Conservation (phyloP, 2,329 filamentous ascomycete genomes). For the Claviceps purpurea region DNA sequence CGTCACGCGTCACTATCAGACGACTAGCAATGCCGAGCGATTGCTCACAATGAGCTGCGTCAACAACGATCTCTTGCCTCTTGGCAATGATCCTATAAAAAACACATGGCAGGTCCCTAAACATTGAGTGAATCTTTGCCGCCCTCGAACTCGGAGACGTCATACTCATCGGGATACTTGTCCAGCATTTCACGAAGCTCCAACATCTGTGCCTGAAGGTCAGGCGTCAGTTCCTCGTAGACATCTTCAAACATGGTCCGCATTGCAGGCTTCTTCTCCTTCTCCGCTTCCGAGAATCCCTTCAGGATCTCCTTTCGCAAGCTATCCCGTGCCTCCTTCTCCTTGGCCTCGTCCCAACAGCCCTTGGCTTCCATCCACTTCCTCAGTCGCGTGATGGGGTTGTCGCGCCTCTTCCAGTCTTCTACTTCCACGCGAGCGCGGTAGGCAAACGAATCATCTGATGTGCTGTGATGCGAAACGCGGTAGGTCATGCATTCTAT, state of each 20-base stretch:
- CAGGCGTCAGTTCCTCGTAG: constrained; percentile 76
- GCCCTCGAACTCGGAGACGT: constrained; percentile 61
- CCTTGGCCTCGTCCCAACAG: constrained; percentile 73
- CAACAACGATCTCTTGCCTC: too few relatives aligned
- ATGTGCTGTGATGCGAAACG: constrained; percentile 94
- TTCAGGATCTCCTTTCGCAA: constrained; percentile 64
- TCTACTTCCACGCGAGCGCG: constrained; percentile 87
- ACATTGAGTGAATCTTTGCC: constrained; percentile 50
- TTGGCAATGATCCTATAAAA: not conserved
- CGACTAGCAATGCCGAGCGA: too few relatives aligned
- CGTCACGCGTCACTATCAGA: too few relatives aligned
- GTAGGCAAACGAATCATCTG: constrained; percentile 94
- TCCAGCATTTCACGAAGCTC: constrained; percentile 67
- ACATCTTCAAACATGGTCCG: constrained; percentile 71
- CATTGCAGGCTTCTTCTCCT: constrained; percentile 64
- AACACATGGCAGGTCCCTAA: constrained; percentile 4
- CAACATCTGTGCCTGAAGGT: constrained; percentile 55
- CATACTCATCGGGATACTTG: constrained; percentile 86
- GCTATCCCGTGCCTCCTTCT: constrained; percentile 55
- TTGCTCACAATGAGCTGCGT: too few relatives aligned
- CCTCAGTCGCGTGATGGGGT: constrained; percentile 69
- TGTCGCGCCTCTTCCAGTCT: constrained; percentile 85
- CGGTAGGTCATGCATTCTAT: constrained; percentile 97
- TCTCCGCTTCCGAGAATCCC: constrained; percentile 74
- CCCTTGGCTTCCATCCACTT: constrained; percentile 82